phyloP scores from a whole-genome alignment of 2,329 filamentous ascomycete genomes.

The Emergomyces africanus region DNA sequence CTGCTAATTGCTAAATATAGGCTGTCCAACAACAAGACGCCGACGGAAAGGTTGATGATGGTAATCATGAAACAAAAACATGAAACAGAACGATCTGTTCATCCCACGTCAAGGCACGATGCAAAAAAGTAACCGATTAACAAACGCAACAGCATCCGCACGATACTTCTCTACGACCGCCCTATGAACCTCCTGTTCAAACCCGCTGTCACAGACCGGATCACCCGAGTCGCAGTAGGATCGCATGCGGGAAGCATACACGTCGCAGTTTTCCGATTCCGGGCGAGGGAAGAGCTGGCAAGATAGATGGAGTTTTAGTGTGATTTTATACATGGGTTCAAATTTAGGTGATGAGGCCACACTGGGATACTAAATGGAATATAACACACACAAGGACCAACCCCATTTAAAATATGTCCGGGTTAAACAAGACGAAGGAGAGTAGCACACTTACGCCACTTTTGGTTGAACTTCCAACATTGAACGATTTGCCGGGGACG shows the following conservation, averaged over 20 bases:
- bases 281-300: constrained; percentile 6
- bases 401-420: too few relatives aligned
- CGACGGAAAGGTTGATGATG: not conserved
- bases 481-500: constrained; percentile 9
- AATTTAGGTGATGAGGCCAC: not conserved
- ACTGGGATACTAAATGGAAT: too few relatives aligned
- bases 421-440: too few relatives aligned
- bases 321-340: too few relatives aligned
- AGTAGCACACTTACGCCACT: too few relatives aligned
- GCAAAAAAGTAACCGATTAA: not conserved
- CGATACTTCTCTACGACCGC: constrained; percentile 3
- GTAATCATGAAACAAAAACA: not conserved
- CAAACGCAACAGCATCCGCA: not conserved
- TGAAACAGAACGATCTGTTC: not conserved
- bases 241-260: not conserved
- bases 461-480: constrained; percentile 11
- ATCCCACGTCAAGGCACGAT: not conserved
- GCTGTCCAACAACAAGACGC: not conserved
- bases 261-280: not conserved
- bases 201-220: constrained; percentile 1
- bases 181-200: not conserved
- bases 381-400: too few relatives aligned
- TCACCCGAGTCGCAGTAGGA: constrained; percentile 3
- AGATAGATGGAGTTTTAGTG: not conserved
- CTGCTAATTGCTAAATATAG: too few relatives aligned